Percentiles rank a stretch among this genome's conserved stretches.
phyloP scores from a whole-genome alignment of 805 yeast genomes.

The Lipomyces lipofer region DNA sequence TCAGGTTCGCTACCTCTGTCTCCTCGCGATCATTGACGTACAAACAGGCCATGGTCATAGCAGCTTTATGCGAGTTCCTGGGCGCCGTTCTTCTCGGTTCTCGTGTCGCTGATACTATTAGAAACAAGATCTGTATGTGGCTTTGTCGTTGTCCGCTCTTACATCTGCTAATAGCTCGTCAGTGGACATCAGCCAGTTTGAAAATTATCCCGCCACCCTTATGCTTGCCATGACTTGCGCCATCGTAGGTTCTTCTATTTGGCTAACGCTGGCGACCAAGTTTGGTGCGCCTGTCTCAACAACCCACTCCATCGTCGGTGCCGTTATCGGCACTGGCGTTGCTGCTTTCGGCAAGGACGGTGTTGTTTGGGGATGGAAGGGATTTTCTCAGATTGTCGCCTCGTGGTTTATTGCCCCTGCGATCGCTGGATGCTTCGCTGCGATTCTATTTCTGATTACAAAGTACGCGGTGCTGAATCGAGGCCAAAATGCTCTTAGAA shows the following conservation, averaged over 20 bases:
- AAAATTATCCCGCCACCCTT: slow-evolving; percentile 63
- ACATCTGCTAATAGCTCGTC: slow-evolving; percentile 37
- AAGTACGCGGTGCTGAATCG: slow-evolving; percentile 64
- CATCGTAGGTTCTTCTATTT: slow-evolving; percentile 66
- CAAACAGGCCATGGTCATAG: slow-evolving; percentile 75
- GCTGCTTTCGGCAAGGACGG: slow-evolving; percentile 66
- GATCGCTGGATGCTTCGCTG: slow-evolving; percentile 64
- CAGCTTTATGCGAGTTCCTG: slow-evolving; percentile 68
- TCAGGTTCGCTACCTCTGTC: slow-evolving; percentile 63
- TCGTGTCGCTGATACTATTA: slow-evolving; percentile 72
- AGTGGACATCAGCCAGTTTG: slow-evolving; percentile 52
- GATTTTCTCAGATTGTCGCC: slow-evolving; percentile 71
- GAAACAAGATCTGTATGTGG: slow-evolving; percentile 45
- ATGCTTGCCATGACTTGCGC: slow-evolving; percentile 78
- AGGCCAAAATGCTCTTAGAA: slow-evolving; percentile 50
- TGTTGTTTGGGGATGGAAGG: slow-evolving; percentile 74
- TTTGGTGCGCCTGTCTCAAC: slow-evolving; percentile 80
- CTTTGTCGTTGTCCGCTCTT: too few species aligned
- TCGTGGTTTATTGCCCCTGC: slow-evolving; percentile 80
- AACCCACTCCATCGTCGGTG: slow-evolving; percentile 78
- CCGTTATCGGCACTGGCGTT: slow-evolving; percentile 69
- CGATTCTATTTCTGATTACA: slow-evolving; percentile 57
- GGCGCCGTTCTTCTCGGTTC: slow-evolving; percentile 76
- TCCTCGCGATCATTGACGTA: slow-evolving; percentile 68
- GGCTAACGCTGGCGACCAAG: slow-evolving; percentile 67